Evolutionary conservation across 2,329 filamentous ascomycete species (phyloP).

Genomic region (Thyridium curvatum): DNA sequence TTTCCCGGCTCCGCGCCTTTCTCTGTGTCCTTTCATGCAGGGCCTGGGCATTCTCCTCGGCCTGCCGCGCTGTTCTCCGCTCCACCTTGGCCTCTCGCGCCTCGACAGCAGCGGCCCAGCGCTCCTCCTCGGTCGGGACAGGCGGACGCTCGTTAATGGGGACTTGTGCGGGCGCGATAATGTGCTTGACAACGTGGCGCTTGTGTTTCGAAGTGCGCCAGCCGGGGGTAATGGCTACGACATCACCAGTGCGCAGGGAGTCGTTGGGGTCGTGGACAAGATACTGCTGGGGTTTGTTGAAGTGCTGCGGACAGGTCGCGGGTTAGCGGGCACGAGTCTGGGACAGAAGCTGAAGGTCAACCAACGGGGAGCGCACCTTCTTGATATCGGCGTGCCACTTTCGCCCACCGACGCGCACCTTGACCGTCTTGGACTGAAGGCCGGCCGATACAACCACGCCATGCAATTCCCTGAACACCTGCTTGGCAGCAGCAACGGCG

Average conservation of each 20-base stretch:
- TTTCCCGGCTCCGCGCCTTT: too few species aligned
- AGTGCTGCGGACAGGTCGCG: too few species aligned
- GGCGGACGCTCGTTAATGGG: conserved; percentile 58
- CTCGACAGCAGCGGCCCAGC: conserved; percentile 45
- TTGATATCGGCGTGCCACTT: conserved; percentile 67
- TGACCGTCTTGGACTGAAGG: conserved; percentile 72
- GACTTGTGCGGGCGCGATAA: conserved; percentile 62
- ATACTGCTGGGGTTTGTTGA: conserved; percentile 55
- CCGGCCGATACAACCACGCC: conserved; percentile 75
- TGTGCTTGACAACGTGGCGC: conserved; percentile 67
- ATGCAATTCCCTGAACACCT: conserved; percentile 44
- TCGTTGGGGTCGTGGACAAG: conserved; percentile 75
- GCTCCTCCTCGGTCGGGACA: conserved; percentile 59
- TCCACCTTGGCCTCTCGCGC: conserved; percentile 53
- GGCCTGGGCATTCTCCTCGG: conserved; percentile 9
- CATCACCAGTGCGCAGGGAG: conserved; percentile 67
- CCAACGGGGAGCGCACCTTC: conserved; percentile 49
- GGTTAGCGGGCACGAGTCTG: background rate
- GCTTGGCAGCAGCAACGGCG: conserved; percentile 26
- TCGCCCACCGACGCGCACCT: conserved; percentile 65
- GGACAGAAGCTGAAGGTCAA: background rate
- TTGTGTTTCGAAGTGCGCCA: conserved; percentile 61
- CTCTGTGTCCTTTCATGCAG: conserved; percentile 11
- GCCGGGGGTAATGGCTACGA: conserved; percentile 63
- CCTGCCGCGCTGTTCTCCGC: conserved; percentile 31